phyloP scores from a whole-genome alignment of 371 early-diverging fungal species.

The Amoeboaphelidium protococcarum region DNA sequence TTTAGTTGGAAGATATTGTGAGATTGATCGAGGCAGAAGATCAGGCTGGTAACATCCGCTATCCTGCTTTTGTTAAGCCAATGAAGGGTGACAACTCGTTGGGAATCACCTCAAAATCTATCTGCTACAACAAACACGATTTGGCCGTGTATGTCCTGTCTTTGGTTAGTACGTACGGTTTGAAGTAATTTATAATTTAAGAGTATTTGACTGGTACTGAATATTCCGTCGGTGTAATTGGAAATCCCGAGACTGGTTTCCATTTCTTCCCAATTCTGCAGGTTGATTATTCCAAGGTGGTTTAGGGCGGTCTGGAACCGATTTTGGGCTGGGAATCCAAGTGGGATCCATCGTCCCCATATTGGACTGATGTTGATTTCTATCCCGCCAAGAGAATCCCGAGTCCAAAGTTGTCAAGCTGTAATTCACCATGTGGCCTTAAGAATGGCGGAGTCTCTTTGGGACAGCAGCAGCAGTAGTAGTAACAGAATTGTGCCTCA shows the following conservation, averaged over 20 bases:
- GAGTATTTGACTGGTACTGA: constrained; percentile 22
- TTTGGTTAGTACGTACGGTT: constrained; percentile 4
- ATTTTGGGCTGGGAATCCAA: constrained; percentile 24
- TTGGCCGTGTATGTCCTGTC: constrained; percentile 14
- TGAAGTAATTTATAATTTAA: constrained; percentile 17
- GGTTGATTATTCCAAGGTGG: constrained; percentile 18
- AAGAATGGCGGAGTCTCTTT: too few species aligned
- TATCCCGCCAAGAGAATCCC: constrained; percentile 5
- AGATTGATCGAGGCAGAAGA: not conserved
- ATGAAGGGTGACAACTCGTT: constrained; percentile 25
- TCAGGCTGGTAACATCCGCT: constrained; percentile 6
- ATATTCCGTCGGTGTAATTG: constrained; percentile 21
- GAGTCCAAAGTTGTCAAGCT: too few species aligned
- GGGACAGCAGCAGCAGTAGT: too few species aligned
- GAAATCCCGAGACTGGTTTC: constrained; percentile 17
- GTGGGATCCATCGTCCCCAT: constrained; percentile 23
- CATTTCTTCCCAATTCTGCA: constrained; percentile 23
- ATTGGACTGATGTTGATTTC: constrained; percentile 21
- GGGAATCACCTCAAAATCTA: constrained; percentile 19
- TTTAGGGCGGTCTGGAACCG: constrained; percentile 13
- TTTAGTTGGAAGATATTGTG: not conserved
- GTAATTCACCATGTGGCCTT: too few species aligned
- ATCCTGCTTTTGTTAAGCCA: constrained; percentile 26
- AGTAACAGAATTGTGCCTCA: too few species aligned
- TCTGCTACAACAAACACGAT: constrained; percentile 11